phyloP scores from a whole-genome alignment of 2,329 filamentous ascomycete genomes.

The Neonectria coccinea region DNA sequence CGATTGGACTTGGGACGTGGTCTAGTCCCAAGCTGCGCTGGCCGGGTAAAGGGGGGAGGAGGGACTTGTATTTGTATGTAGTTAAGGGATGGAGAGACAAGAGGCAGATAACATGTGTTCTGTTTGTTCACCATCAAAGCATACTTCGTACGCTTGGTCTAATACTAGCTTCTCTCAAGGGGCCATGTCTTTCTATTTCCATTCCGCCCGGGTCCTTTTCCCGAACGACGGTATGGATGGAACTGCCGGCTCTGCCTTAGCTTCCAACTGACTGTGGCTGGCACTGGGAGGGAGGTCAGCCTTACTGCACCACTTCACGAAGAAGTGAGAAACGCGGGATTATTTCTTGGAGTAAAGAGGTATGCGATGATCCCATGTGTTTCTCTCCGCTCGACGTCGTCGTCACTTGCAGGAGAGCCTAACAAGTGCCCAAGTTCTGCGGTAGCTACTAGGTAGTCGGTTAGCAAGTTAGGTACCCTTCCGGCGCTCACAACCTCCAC shows the following conservation, averaged over 20 bases:
- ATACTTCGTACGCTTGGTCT: too few species aligned
- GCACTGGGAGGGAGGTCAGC: background rate
- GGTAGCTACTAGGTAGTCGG: too few species aligned
- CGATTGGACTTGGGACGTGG: constrained; percentile 11
- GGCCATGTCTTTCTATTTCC: constrained; percentile 5
- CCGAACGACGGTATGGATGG: background rate
- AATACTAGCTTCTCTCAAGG: constrained; percentile 2
- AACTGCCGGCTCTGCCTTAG: background rate
- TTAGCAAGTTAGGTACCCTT: background rate
- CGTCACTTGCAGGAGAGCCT: background rate
- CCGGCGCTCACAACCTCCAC: background rate
- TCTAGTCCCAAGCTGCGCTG: background rate
- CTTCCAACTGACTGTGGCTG: background rate
- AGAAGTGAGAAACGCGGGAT: background rate
- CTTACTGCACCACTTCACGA: background rate
- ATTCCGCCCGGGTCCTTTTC: background rate
- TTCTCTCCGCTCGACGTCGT: background rate
- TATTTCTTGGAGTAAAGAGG: too few species aligned
- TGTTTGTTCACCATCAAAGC: background rate
- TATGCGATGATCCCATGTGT: background rate
- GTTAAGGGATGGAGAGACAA: constrained; percentile 4
- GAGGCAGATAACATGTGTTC: background rate
- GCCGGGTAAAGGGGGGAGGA: background rate
- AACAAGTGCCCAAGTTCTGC: background rate
- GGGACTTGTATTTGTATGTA: background rate